phyloP scores from a whole-genome alignment of 257 asterid genomes.

The Handroanthus guayacan region DNA sequence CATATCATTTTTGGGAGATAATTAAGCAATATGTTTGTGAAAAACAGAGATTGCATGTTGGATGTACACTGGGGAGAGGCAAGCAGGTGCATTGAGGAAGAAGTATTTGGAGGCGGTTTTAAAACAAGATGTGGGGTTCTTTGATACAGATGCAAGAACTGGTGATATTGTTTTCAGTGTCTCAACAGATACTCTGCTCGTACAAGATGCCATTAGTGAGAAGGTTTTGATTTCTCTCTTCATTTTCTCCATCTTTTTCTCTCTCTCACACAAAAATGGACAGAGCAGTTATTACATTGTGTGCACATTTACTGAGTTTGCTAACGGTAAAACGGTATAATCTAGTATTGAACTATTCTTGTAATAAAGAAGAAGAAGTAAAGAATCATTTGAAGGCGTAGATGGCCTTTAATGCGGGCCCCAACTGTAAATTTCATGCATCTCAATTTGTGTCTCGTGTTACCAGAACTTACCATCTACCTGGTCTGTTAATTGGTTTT shows the following conservation, averaged over 20 bases:
- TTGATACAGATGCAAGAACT: slow-evolving; percentile 96
- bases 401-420: slow-evolving; percentile 50
- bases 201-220: slow-evolving; percentile 99
- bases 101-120: slow-evolving; percentile 91
- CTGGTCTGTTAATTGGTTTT: background rate
- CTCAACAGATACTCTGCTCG: slow-evolving; percentile 96
- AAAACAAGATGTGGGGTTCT: slow-evolving; percentile 99
- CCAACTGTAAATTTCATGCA: slow-evolving; percentile 25
- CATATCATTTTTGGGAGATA: slow-evolving; percentile 5
- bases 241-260: background rate
- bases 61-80: slow-evolving; percentile 98
- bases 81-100: slow-evolving; percentile 83
- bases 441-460: slow-evolving; percentile 38
- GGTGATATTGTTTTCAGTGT: slow-evolving; percentile 98
- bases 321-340: slow-evolving; percentile 48
- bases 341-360: slow-evolving; percentile 32
- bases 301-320: slow-evolving; percentile 36
- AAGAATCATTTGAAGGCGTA: slow-evolving; percentile 33
- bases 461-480: slow-evolving; percentile 29
- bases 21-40: background rate
- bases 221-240: slow-evolving; percentile 55
- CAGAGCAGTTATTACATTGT: slow-evolving; percentile 14
- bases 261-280: background rate
- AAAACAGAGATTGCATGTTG: slow-evolving; percentile 90
- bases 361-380: slow-evolving; percentile 40